Evolutionary conservation across 208 protist species (phyloP), one percentile per base, ranked within the genome.

Genomic region (Porcisia deanei): DNA sequence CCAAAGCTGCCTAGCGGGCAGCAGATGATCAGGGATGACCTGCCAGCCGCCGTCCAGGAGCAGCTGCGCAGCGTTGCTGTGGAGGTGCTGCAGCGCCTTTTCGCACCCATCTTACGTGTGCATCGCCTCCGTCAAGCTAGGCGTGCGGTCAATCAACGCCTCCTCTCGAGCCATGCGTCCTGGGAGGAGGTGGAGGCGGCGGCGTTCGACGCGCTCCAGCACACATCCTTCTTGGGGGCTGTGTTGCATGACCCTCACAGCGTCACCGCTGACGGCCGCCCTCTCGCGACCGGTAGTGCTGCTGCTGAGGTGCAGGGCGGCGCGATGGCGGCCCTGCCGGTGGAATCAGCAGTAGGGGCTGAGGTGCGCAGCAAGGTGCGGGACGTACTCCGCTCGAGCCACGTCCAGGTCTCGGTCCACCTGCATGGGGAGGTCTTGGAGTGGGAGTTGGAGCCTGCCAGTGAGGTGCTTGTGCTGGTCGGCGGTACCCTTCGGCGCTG

Each of bases 381-480:
- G 1, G 54, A 25, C 3, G 57, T 71, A 25, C n/a, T 82, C 45
- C 25, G 45, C 43, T 39, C 78, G 37, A 12, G 65, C 49, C 55
- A 69, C 52, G 73, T 59, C 25, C 66, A 70, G 39, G 37, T 72
- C n/a, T 9, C 61, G 6, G 71, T 86, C 41, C 88, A 87, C 70
- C 43, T 90, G 47, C 82, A 88, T 39, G 69, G 75, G 0, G 92
- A 96, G 75, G 37, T 85, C 12, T 75, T 96, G 57, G 86, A 94
- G 79, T 93, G 86, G 84, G 68, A 76, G 34, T 73, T 76, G 60
- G 92, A 96, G 77, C 92, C 89, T 10, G 84, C 83, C 20, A 81
- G 83, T 64, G 85, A 84, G 81, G 92, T 96, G 73, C 75, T 91
- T 16, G 59, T 96, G 34, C 53, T 96, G 52, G 61, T 94, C 55